A percentile compares a stretch with the other conserved stretches of the same genome.
phyloP scores from a whole-genome alignment of 2,329 filamentous ascomycete genomes.

The Fusarium mundagurra region DNA sequence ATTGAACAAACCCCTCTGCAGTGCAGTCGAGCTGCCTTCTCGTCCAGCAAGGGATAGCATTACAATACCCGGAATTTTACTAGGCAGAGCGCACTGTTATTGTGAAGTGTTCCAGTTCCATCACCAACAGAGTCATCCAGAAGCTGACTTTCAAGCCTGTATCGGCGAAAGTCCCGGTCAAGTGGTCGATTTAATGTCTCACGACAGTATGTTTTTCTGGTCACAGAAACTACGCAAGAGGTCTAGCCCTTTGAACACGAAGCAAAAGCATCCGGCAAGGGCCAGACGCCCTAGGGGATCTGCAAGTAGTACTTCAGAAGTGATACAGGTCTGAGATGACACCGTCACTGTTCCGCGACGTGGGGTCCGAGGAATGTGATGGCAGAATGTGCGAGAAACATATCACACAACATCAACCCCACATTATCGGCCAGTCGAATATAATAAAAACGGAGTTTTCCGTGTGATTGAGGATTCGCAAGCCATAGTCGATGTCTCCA shows the following conservation, averaged over 20 bases:
- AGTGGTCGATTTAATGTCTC: not conserved
- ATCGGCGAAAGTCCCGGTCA: no score
- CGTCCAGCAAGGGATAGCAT: not conserved
- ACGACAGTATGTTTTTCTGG: not conserved
- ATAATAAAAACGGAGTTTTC: no score
- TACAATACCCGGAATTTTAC: fast-evolving
- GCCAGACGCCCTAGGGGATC: not conserved
- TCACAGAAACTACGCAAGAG: not conserved
- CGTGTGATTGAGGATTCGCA: not conserved
- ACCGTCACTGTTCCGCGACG: no score
- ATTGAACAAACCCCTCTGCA: not conserved
- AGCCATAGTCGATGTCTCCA: not conserved
- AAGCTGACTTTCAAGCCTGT: not conserved
- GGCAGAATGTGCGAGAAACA: no score
- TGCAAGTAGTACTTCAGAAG: not conserved
- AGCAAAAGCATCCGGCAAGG: no score
- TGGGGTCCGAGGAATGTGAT: not conserved
- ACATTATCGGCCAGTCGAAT: fast-evolving
- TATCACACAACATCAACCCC: no score
- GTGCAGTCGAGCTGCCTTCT: not conserved
- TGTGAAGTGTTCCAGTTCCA: not conserved
- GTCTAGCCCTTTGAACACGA: no score
- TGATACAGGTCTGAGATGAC: not conserved
- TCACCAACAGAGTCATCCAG: not conserved
- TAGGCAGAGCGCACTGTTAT: not conserved